Base-by-base conservation (phyloP, 2,329 filamentous ascomycete species). In the Cercospora nicotianae region DNA sequence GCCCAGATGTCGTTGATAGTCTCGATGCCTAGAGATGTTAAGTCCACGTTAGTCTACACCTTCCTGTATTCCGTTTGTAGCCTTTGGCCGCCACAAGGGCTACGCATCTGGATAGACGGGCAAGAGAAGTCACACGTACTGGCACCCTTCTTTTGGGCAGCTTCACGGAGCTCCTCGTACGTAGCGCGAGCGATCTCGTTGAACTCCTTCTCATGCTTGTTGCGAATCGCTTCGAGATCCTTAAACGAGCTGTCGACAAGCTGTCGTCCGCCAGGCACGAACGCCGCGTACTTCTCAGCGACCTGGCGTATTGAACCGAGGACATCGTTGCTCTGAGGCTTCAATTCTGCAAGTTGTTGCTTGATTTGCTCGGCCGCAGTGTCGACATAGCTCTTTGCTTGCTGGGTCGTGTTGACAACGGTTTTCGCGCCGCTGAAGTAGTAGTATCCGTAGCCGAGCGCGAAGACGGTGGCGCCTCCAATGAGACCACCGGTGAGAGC, bases 201-300 rank as follows among this genome's bases (percentile, higher is more conserved):
- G 6, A 91, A 89, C 76, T 93, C 90, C 0, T 90, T 84, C 57
- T 85, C 83, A 77, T 93, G 90, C 75, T 90, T 89, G 70, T 86
- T 79, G 55, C 88, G 86, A 31, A 93, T 83, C 33, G 84, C 86
- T 60, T 93, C 90, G 53, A 91, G 82, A 72, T 93, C 90, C 26
- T 90, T 83, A 79, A 93, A 94, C 0, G 86, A 87, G 1, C 83
- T 79, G 75, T 93, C 89, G 59, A 93, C 86, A 73, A 91, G 92
- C 58, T 83, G 80, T 31, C 86, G 85, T 2, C 88, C 90, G 12
- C 91, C 91, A 0, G 91, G 91, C 31, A 94, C 86, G 83, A 90
- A 91, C 2, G 82, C 83, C 2, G 90, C 89, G 75, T 93, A 93
- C 26, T 87, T 87, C 75, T 87, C 87, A 30, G 87, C 87, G 12